A percentile compares a stretch with the other conserved stretches of the same genome.
Evolutionary conservation across 805 yeast species (phyloP).

Genomic region (Kluyveromyces aestuarii): DNA sequence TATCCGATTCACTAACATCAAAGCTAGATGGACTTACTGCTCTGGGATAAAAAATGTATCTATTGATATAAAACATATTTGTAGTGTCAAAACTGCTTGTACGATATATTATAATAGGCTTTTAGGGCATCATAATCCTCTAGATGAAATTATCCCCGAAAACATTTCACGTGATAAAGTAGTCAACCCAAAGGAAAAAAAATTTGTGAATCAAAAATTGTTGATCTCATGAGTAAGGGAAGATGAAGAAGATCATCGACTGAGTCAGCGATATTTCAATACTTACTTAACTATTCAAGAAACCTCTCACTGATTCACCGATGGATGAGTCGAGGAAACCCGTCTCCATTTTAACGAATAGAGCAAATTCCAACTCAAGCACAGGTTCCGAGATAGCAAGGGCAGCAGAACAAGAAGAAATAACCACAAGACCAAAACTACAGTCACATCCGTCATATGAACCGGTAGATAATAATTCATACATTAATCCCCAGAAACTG

Average conservation of each 20-base stretch:
- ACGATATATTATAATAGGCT: too few relatives aligned
- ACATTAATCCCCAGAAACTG: constrained; percentile 5
- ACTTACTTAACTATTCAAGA: neutral
- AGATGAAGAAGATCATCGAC: neutral
- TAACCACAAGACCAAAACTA: neutral
- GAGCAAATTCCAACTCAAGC: neutral
- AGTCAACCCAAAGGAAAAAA: neutral
- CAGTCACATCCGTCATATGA: constrained; percentile 5
- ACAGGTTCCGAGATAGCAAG: neutral
- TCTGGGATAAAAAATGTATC: too few relatives aligned
- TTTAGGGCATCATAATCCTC: neutral
- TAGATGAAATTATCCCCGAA: too few relatives aligned
- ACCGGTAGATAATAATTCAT: constrained; percentile 3
- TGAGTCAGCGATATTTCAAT: too few relatives aligned
- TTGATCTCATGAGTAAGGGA: neutral
- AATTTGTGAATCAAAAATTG: neutral
- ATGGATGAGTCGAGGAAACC: constrained; percentile 2
- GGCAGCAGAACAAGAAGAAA: neutral
- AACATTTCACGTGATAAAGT: neutral
- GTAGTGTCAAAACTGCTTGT: too few relatives aligned
- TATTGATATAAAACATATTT: too few relatives aligned
- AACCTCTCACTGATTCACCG: neutral
- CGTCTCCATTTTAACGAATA: constrained; percentile 8
- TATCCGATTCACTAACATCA: neutral
- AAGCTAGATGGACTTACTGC: neutral